A percentile compares a stretch with the other conserved stretches of the same genome.
Conservation (phyloP, 1,284 basidiomycete genomes). For the Ganoderma sinense region DNA sequence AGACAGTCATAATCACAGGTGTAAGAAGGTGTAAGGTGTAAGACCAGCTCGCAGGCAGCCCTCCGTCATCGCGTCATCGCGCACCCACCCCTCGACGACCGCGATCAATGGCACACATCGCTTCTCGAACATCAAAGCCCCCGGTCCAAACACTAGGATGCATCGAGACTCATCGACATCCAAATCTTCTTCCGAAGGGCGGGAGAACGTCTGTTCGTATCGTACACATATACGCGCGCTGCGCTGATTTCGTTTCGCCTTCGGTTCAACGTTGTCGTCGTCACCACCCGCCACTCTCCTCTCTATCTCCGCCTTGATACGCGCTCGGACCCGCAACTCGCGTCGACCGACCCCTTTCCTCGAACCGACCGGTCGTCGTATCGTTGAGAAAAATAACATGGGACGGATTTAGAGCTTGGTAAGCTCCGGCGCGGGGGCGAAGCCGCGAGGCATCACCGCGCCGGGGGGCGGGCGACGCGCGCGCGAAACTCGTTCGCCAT, state of each 20-base stretch:
- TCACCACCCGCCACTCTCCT: neutral
- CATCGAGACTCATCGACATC: too few species aligned
- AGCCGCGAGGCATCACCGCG: constrained; percentile 51
- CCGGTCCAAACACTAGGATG: too few species aligned
- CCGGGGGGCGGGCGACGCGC: constrained; percentile 37
- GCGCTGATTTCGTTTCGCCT: neutral
- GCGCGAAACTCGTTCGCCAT: constrained; percentile 62
- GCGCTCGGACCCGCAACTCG: neutral
- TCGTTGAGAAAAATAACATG: neutral
- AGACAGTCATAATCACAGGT: too few species aligned
- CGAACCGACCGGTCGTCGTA: neutral
- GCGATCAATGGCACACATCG: neutral
- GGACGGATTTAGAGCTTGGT: neutral
- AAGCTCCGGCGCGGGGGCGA: neutral
- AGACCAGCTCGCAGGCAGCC: neutral
- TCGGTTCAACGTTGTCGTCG: neutral
- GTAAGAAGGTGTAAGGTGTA: neutral
- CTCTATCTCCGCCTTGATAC: neutral
- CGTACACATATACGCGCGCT: neutral
- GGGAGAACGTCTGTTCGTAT: neutral
- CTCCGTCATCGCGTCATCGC: neutral
- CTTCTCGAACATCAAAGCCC: neutral
- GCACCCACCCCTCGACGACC: neutral
- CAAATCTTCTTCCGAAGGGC: neutral
- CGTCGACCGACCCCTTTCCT: neutral